Evolutionary conservation across 1,139 yeast genomes (phyloP).

Genomic region (Pneumocystis wakefieldiae): DNA sequence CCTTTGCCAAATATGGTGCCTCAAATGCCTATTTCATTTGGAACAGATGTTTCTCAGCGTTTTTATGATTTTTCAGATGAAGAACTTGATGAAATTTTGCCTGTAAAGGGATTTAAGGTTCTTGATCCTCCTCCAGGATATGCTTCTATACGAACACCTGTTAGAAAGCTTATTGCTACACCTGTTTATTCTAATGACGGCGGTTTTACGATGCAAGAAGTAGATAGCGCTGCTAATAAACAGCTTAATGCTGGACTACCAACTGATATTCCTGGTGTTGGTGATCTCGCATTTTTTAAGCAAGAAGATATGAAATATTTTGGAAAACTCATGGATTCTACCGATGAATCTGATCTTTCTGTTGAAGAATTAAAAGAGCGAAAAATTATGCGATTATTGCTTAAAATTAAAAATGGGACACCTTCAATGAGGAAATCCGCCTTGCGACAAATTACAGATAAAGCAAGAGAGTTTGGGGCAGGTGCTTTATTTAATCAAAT

Average conservation of each 20-base stretch:
- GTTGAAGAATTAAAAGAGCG: constrained; percentile 45
- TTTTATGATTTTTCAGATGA: constrained; percentile 36
- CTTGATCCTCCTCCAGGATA: constrained; percentile 37
- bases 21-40: neutral
- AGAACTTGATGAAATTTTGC: constrained; percentile 38
- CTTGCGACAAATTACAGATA: constrained; percentile 49
- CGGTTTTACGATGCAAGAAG: constrained; percentile 4
- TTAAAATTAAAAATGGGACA: constrained; percentile 66
- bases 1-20: constrained; percentile 27
- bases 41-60: constrained; percentile 3
- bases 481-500: constrained; percentile 50
- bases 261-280: constrained; percentile 48
- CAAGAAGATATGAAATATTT: constrained; percentile 62
- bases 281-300: constrained; percentile 50
- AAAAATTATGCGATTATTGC: constrained; percentile 45
- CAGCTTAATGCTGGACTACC: constrained; percentile 25
- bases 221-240: constrained; percentile 20
- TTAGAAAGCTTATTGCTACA: constrained; percentile 25
- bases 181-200: constrained; percentile 23
- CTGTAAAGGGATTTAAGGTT: constrained; percentile 36
- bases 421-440: constrained; percentile 56
- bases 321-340: constrained; percentile 39
- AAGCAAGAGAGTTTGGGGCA: constrained; percentile 55
- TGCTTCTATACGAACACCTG: constrained; percentile 23
- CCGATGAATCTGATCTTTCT: constrained; percentile 27